Conservation (phyloP, 352 stramenopile species). For the Globisporangium megalacanthum region DNA sequence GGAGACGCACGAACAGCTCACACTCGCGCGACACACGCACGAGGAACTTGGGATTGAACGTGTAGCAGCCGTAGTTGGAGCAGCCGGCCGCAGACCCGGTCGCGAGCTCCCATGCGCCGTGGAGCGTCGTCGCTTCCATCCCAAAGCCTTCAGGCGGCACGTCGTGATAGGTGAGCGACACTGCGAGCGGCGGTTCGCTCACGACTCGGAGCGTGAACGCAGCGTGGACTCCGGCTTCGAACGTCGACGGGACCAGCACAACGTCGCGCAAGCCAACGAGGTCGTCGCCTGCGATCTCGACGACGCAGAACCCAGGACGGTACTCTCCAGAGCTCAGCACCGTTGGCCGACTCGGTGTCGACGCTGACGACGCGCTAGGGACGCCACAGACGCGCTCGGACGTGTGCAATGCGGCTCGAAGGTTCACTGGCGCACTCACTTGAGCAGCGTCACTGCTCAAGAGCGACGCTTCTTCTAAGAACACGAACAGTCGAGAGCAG, state of each 20-base stretch:
- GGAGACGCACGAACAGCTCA: conserved; percentile 48
- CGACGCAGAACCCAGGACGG: conserved; percentile 67
- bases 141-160: conserved; percentile 51
- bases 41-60: conserved; percentile 77
- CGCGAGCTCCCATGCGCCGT: conserved; percentile 43
- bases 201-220: conserved; percentile 57
- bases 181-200: conserved; percentile 40
- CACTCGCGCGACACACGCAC: conserved; percentile 47
- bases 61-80: conserved; percentile 78
- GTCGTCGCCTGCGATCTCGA: conserved; percentile 34
- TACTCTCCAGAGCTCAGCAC: conserved; percentile 76
- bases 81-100: conserved; percentile 63
- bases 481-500: conserved; percentile 43
- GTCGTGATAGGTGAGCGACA: conserved; percentile 20
- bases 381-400: conserved; percentile 44
- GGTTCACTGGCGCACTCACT: conserved; percentile 48
- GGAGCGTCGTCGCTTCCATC: conserved; percentile 35
- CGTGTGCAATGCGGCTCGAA: conserved; percentile 50
- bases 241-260: conserved; percentile 75
- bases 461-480: conserved; percentile 52
- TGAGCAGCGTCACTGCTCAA: conserved; percentile 20
- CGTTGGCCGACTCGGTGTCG: conserved; percentile 11
- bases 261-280: conserved; percentile 31
- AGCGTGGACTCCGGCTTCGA: conserved; percentile 33
- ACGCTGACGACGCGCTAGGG: conserved; percentile 11